Conservation (phyloP, 352 stramenopile species). For the Peronospora belbahrii region DNA sequence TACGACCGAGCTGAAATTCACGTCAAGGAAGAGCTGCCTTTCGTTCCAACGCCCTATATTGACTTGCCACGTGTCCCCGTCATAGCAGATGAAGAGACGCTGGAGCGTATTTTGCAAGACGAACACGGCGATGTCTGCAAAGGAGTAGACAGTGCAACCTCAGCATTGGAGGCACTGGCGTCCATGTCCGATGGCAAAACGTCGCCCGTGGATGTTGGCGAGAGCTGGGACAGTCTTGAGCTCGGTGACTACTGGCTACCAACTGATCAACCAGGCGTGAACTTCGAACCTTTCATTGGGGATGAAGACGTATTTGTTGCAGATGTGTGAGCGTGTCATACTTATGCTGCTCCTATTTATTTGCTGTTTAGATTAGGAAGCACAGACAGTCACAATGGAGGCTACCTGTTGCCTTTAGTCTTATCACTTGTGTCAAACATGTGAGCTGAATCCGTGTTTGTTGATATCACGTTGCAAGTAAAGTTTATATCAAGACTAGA, state of each 20-base stretch:
- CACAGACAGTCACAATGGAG: slow-evolving; percentile 9
- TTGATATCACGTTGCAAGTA: too few species aligned
- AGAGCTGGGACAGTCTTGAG: slow-evolving; percentile 27
- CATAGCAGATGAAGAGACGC: slow-evolving; percentile 9
- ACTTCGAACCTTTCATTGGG: slow-evolving; percentile 21
- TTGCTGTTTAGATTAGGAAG: slow-evolving; percentile 16
- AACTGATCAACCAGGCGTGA: slow-evolving; percentile 9
- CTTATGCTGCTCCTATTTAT: slow-evolving; percentile 24
- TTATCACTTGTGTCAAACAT: background rate
- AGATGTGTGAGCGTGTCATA: slow-evolving; percentile 18
- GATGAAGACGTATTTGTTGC: slow-evolving; percentile 30
- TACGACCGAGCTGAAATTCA: slow-evolving; percentile 15
- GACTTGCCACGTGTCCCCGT: slow-evolving; percentile 1
- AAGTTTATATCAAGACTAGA: too few species aligned
- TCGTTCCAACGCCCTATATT: background rate
- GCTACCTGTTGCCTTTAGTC: background rate
- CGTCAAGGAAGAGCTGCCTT: background rate
- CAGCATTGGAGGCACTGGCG: slow-evolving; percentile 10
- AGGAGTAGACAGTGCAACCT: slow-evolving; percentile 12
- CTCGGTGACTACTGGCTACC: slow-evolving; percentile 24
- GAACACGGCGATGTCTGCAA: slow-evolving; percentile 12
- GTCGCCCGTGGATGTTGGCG: slow-evolving; percentile 33
- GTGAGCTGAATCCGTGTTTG: background rate
- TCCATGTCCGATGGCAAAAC: slow-evolving; percentile 22
- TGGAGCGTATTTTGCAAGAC: slow-evolving; percentile 14